Conservation (phyloP, 2,329 filamentous ascomycete genomes). For the Xylaria digitata region DNA sequence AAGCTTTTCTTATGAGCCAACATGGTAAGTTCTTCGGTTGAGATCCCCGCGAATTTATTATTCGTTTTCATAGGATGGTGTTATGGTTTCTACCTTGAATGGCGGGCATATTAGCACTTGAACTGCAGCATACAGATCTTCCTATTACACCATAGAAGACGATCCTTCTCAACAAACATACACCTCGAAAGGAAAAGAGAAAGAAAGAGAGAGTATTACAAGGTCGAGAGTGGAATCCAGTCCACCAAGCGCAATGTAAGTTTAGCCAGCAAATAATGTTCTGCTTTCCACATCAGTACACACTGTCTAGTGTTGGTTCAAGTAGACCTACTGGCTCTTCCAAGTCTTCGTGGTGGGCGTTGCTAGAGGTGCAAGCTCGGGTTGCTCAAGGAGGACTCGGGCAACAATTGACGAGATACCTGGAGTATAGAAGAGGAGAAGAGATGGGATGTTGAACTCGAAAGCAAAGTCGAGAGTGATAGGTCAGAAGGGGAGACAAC, state of each 20-base stretch:
- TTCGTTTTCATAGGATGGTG: neutral
- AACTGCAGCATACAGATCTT: neutral
- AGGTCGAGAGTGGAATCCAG: constrained; percentile 14
- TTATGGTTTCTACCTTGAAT: constrained; percentile 7
- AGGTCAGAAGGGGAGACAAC: constrained; percentile 1
- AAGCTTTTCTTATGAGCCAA: constrained; percentile 18
- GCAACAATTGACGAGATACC: neutral
- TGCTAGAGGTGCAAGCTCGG: constrained; percentile 7
- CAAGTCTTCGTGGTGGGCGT: neutral
- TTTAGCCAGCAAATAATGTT: constrained; percentile 12
- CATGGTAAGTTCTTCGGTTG: constrained; percentile 17
- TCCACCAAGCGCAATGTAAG: neutral
- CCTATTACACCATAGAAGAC: neutral
- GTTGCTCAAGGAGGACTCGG: neutral
- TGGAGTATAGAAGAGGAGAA: constrained; percentile 11
- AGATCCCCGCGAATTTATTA: neutral
- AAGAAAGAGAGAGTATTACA: constrained; percentile 18
- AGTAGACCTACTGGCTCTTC: constrained; percentile 8
- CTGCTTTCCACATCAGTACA: constrained; percentile 11
- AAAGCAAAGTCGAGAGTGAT: constrained; percentile 3
- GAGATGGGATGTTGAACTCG: constrained; percentile 7
- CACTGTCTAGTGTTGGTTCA: neutral
- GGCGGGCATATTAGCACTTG: constrained; percentile 1
- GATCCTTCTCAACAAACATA: neutral
- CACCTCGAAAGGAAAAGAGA: neutral